Conservation (phyloP, 441 rosid genomes). For the Gossypium gossypioides region DNA sequence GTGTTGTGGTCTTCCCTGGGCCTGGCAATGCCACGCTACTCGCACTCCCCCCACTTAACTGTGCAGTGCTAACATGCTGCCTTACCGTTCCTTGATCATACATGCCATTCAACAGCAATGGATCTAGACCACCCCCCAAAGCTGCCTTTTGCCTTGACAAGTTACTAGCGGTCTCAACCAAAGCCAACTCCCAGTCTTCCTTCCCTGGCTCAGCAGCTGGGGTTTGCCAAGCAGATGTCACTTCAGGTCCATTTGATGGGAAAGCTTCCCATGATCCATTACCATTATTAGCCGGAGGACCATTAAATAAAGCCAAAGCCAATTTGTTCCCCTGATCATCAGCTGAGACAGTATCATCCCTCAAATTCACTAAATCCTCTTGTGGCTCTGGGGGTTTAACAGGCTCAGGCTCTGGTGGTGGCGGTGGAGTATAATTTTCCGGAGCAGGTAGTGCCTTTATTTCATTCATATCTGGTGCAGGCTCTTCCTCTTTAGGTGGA, state of each 20-base stretch:
- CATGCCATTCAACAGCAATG: slow-evolving; percentile 76
- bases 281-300: slow-evolving; percentile 36
- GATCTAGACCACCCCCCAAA: slow-evolving; percentile 85
- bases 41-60: slow-evolving; percentile 76
- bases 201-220: slow-evolving; percentile 81
- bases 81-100: slow-evolving; percentile 88
- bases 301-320: slow-evolving; percentile 80
- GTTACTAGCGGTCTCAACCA: slow-evolving; percentile 80
- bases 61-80: slow-evolving; percentile 68
- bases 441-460: slow-evolving; percentile 85
- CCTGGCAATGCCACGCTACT: slow-evolving; percentile 83
- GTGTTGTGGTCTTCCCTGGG: slow-evolving; percentile 39
- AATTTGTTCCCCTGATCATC: slow-evolving; percentile 84
- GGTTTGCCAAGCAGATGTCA: slow-evolving; percentile 94
- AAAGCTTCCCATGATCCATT: slow-evolving; percentile 91
- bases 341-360: slow-evolving; percentile 57
- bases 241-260: slow-evolving; percentile 54
- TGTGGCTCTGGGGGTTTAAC: slow-evolving; percentile 39
- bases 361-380: slow-evolving; percentile 70
- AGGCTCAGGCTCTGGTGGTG: slow-evolving; percentile 43
- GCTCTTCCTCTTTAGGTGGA: slow-evolving; percentile 45
- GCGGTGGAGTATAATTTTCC: slow-evolving; percentile 48
- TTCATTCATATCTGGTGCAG: slow-evolving; percentile 63
- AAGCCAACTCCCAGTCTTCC: slow-evolving; percentile 91
- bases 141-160: slow-evolving; percentile 69